Conservation (phyloP, 495 filamentous ascomycete genomes). For the Hypoxylon perforatum region DNA sequence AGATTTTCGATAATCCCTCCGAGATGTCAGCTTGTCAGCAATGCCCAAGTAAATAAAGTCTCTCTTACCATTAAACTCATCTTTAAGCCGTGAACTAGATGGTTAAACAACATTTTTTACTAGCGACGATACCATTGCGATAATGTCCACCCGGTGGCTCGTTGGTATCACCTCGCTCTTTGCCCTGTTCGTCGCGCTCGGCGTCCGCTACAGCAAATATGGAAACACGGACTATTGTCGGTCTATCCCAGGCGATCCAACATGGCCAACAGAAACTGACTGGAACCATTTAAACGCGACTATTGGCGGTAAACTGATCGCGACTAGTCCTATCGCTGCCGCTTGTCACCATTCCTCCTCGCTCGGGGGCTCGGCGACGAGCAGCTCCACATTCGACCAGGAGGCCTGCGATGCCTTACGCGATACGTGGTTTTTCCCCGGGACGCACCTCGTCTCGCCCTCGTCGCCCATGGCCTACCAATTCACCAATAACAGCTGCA, state of each 20-base stretch:
- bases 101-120: too few species aligned
- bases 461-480: slow-evolving; percentile 28
- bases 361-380: too few species aligned
- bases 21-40: too few species aligned
- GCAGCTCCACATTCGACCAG: slow-evolving; percentile 24
- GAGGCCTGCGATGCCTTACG: slow-evolving; percentile 28
- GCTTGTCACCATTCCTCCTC: slow-evolving; percentile 52
- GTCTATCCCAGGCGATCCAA: slow-evolving; percentile 58
- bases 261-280: slow-evolving; percentile 55
- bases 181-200: not conserved
- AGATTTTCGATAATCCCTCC: too few species aligned
- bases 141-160: not conserved
- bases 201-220: not conserved
- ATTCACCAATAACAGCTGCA: slow-evolving; percentile 26
- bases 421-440: slow-evolving; percentile 26
- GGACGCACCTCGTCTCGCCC: slow-evolving; percentile 32
- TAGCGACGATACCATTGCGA: too few species aligned
- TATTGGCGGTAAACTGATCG: slow-evolving; percentile 54
- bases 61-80: too few species aligned
- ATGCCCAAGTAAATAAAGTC: too few species aligned
- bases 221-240: slow-evolving; percentile 4
- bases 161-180: not conserved
- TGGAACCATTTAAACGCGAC: slow-evolving; percentile 56
- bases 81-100: too few species aligned
- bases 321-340: slow-evolving; percentile 59